These are phyloP conservation scores for Dunaliella primolecta DNA, from an alignment of 139 green algal species.

Conservation along the genomic window DNA sequence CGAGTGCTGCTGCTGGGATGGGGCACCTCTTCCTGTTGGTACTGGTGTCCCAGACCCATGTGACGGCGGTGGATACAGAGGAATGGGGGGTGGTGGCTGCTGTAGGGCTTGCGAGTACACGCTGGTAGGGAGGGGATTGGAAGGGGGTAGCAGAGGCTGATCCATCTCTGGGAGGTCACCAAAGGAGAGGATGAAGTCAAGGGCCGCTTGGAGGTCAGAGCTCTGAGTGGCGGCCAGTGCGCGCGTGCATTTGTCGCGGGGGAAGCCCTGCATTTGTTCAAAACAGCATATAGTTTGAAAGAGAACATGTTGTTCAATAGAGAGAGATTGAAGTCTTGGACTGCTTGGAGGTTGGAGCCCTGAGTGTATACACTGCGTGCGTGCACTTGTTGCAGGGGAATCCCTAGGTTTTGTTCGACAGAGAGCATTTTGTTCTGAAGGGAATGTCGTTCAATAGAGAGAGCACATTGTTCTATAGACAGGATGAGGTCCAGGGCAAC, in stretches of 20 bases:
- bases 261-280: slow-evolving; percentile 5
- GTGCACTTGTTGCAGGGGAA: too few species aligned
- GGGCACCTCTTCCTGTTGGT: neutral
- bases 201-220: neutral
- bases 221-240: neutral
- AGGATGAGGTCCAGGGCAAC: too few species aligned
- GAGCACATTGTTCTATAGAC: too few species aligned
- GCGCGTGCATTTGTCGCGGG: neutral
- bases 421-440: too few species aligned
- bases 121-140: neutral
- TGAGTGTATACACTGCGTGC: too few species aligned
- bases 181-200: neutral
- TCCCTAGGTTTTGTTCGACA: too few species aligned
- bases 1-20: neutral
- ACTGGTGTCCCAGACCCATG: neutral
- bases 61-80: neutral
- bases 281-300: neutral
- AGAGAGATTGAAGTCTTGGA: neutral
- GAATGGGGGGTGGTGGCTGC: neutral
- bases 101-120: neutral
- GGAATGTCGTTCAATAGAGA: too few species aligned
- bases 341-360: neutral
- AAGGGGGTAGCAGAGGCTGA: neutral
- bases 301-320: neutral
- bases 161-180: neutral